These are phyloP conservation scores for Pseudopediastrum boryanum DNA, from an alignment of 139 green algal species.

Conservation along the genomic window DNA sequence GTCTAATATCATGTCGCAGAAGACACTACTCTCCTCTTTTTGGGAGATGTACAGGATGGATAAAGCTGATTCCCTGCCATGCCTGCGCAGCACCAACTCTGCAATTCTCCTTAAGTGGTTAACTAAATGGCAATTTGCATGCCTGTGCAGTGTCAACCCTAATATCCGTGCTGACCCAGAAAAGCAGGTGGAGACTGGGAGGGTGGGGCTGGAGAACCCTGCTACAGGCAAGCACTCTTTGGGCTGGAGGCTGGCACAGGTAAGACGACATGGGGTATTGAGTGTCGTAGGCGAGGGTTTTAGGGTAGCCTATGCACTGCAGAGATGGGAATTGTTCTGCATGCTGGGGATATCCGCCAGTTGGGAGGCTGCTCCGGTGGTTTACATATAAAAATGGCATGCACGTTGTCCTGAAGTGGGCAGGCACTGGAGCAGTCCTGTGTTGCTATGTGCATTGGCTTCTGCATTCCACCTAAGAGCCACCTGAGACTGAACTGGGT, in stretches of 20 bases:
- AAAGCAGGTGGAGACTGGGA: neutral
- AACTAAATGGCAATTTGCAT: neutral
- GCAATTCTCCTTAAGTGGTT: neutral
- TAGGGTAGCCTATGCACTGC: too few species aligned
- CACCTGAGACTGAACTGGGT: too few species aligned
- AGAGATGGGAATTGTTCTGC: too few species aligned
- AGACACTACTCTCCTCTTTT: neutral
- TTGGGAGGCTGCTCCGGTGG: too few species aligned
- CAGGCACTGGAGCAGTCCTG: too few species aligned
- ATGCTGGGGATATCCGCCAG: too few species aligned
- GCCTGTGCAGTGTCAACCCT: neutral
- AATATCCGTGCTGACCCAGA: conserved; percentile 14
- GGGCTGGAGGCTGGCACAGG: conserved; percentile 23
- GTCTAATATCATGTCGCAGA: neutral
- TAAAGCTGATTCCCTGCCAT: neutral
- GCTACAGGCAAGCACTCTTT: conserved; percentile 8
- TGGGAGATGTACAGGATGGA: neutral
- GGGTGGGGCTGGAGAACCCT: neutral
- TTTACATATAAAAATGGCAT: too few species aligned
- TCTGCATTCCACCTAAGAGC: too few species aligned
- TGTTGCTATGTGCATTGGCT: too few species aligned
- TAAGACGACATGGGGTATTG: too few species aligned
- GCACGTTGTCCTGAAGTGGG: too few species aligned
- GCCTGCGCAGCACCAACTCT: neutral
- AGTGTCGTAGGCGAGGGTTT: too few species aligned